These are phyloP conservation scores for Coemansia sp. DNA, from an alignment of 192 early-diverging fungal species.

Conservation along the genomic window DNA sequence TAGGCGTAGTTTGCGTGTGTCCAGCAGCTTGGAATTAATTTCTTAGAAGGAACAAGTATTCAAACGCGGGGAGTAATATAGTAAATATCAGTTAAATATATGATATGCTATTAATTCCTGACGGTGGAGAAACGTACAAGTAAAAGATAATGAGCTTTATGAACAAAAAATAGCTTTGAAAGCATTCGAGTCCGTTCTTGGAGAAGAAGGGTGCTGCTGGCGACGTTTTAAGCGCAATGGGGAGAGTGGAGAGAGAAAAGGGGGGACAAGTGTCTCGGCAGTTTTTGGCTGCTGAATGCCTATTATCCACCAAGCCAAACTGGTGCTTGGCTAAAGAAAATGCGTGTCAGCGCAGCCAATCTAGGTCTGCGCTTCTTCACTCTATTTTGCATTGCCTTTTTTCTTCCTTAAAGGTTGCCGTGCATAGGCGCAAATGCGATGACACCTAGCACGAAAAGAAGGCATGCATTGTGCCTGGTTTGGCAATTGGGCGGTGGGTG, in stretches of 20 bases:
- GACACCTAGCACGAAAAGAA: not conserved
- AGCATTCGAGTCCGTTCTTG: not conserved
- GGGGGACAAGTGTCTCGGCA: not conserved
- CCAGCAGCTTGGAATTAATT: not conserved
- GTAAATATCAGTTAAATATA: not conserved
- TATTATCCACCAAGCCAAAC: not conserved
- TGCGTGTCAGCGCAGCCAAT: constrained; percentile 4
- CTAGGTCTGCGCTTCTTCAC: not conserved
- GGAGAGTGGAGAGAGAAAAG: not conserved
- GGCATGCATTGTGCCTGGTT: not conserved
- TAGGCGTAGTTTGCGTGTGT: not conserved
- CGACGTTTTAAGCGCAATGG: not conserved
- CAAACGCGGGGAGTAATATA: not conserved
- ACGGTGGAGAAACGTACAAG: not conserved
- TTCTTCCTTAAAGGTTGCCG: not conserved
- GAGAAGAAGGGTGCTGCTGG: not conserved
- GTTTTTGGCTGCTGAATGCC: not conserved
- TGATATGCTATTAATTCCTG: not conserved
- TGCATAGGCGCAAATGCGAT: constrained; percentile 5
- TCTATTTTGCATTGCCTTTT: not conserved
- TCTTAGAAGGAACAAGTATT: not conserved
- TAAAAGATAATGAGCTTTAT: not conserved
- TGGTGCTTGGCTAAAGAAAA: not conserved
- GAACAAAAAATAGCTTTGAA: not conserved
- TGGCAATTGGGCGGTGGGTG: not conserved